phyloP scores from a whole-genome alignment of 2,329 filamentous ascomycete species.

The Podosphaera xanthii region DNA sequence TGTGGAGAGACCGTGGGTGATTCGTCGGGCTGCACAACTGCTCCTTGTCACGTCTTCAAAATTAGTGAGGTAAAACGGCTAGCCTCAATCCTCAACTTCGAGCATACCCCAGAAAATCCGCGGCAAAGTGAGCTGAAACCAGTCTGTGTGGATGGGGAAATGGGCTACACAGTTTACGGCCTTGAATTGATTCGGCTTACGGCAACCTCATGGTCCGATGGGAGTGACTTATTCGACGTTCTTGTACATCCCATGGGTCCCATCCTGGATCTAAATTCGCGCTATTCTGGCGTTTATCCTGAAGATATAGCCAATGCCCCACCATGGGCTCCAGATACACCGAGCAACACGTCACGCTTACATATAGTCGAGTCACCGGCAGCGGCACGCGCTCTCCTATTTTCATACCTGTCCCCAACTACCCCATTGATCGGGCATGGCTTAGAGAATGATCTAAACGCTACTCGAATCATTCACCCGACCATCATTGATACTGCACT shows the following conservation, averaged over 20 bases:
- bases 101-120: slow-evolving; percentile 47
- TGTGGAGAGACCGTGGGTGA: slow-evolving; percentile 56
- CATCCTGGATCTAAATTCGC: slow-evolving; percentile 73
- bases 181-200: slow-evolving; percentile 80
- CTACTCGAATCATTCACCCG: slow-evolving; percentile 62
- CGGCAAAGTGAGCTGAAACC: slow-evolving; percentile 28
- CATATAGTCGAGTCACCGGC: slow-evolving; percentile 55
- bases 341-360: slow-evolving; percentile 23
- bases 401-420: slow-evolving; percentile 46
- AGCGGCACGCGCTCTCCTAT: slow-evolving; percentile 53
- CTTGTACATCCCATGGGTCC: slow-evolving; percentile 68
- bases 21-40: slow-evolving; percentile 48
- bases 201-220: slow-evolving; percentile 65
- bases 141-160: slow-evolving; percentile 86
- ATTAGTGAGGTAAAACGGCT: slow-evolving; percentile 52
- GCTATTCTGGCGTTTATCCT: slow-evolving; percentile 68
- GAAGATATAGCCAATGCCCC: slow-evolving; percentile 52
- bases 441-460: slow-evolving; percentile 86
- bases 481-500: slow-evolving; percentile 69
- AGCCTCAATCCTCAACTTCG: slow-evolving; percentile 58
- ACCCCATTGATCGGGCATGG: slow-evolving; percentile 84
- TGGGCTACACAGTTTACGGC: slow-evolving; percentile 81
- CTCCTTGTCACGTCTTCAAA: slow-evolving; percentile 69
- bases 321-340: slow-evolving; percentile 22
- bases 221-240: slow-evolving; percentile 55